Evolutionary conservation across 2,329 filamentous ascomycete species (phyloP), one percentile per base, ranked within the genome.

Genomic region (Penicillium hordei): DNA sequence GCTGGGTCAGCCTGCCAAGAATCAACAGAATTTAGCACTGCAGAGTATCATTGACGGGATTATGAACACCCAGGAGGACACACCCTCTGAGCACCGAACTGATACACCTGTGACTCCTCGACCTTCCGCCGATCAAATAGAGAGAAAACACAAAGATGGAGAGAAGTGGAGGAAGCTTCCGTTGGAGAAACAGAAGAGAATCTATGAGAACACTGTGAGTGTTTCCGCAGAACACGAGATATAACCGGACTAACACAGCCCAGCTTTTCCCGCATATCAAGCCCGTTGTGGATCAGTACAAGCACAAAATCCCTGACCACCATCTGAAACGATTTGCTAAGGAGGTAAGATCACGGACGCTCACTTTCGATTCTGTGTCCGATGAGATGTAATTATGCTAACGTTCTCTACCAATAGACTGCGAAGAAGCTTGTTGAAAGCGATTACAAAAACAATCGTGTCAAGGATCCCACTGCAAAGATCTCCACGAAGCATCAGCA

Each of bases 161-260:
- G 81, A 81, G 48, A 81, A 80, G 65, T 82, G 79, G 68, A 81
- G 76, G 73, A 81, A 65, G 50, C 60, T 64, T 25, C 48, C 64
- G 4, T 13, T 65, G 31, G 93, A 97, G 64, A 97, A 97, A 76
- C 91, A 94, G 76, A 95, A 92, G 84, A 96, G 91, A 78, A 82
- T 96, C 2, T 97, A 97, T 68, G 93, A 97, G 74, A 93, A 93
- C 70, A 96, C 92, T 51, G 91, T 95, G 82, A 74, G 90, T 79
- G 15, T 29, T 23, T 7, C 9, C 5, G 17, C 38, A 21, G 1
- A 10, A n/a, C 23, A 34, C 10, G 17, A 21, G 2, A 39, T 19
- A 36, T 39, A 5, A n/a, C 29, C 10, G 2, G 19, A 48, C 62
- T 66, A 53, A 66, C 59, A 70, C 27, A 27, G 13, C 15, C 6